A percentile compares a stretch with the other conserved stretches of the same genome.
Evolutionary conservation across 1,284 basidiomycete species (phyloP).

Genomic region (Ganoderma lucidum): DNA sequence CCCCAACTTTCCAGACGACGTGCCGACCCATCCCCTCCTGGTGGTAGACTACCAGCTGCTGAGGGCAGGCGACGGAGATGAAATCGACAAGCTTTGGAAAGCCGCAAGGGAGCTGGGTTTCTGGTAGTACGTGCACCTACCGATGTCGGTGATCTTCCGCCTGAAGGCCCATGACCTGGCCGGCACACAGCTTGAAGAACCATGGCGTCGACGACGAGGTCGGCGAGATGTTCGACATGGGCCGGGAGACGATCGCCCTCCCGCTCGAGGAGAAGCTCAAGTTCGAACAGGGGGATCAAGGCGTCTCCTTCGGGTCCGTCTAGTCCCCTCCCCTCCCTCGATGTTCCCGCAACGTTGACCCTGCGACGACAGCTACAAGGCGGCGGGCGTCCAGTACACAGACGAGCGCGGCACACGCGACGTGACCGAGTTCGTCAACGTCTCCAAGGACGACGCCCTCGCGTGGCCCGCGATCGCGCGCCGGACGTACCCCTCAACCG

Average conservation of each 20-base stretch:
- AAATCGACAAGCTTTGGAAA: conserved; percentile 38
- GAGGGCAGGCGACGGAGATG: conserved; percentile 31
- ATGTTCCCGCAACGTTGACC: not conserved
- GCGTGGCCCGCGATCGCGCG: conserved; percentile 36
- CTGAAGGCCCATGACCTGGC: not conserved
- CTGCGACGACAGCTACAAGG: conserved; percentile 39
- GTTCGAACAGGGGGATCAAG: conserved; percentile 47
- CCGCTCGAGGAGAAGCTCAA: conserved; percentile 14
- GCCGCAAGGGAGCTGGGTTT: conserved; percentile 25
- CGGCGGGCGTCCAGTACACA: conserved; percentile 42
- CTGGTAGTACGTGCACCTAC: conserved; percentile 38
- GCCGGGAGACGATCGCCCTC: conserved; percentile 34
- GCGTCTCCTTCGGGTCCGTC: conserved; percentile 42
- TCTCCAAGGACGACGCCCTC: conserved; percentile 43
- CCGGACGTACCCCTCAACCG: conserved; percentile 41
- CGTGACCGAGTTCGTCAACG: conserved; percentile 44
- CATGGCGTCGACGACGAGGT: conserved; percentile 41
- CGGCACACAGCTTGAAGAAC: conserved; percentile 39
- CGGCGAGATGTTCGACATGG: conserved; percentile 43
- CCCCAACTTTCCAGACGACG: conserved; percentile 34
- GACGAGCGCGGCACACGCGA: conserved; percentile 46
- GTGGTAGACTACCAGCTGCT: conserved; percentile 43
- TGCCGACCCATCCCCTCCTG: conserved; percentile 8
- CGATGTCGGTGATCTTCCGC: not conserved
- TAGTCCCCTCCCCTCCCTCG: not conserved